phyloP scores from a whole-genome alignment of 1,284 basidiomycete genomes.

The Ustanciosporium gigantosporum region DNA sequence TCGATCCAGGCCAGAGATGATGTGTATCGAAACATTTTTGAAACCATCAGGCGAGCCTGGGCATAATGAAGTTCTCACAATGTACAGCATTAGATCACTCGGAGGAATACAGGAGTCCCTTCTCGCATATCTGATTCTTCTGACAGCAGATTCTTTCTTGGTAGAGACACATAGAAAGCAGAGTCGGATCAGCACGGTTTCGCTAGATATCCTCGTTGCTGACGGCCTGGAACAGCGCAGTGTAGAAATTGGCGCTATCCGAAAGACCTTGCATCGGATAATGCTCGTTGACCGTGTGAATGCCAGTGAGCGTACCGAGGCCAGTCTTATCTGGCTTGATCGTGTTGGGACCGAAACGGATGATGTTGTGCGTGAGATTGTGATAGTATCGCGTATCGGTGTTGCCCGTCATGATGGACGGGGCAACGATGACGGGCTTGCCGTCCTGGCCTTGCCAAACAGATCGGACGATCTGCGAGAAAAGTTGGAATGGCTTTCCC shows the following conservation, averaged over 20 bases:
- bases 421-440: conserved; percentile 64
- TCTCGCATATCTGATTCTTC: too few species aligned
- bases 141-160: too few species aligned
- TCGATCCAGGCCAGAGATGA: conserved; percentile 19
- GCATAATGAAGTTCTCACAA: too few species aligned
- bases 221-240: conserved; percentile 64
- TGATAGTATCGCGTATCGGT: conserved; percentile 64
- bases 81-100: too few species aligned
- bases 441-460: conserved; percentile 62
- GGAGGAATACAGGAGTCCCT: too few species aligned
- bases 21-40: conserved; percentile 15
- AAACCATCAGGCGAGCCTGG: conserved; percentile 11
- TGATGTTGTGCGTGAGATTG: conserved; percentile 66
- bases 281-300: conserved; percentile 74
- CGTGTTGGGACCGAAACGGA: conserved; percentile 64
- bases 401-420: conserved; percentile 67
- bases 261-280: conserved; percentile 61
- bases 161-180: too few species aligned
- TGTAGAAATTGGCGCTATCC: conserved; percentile 64
- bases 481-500: conserved; percentile 64
- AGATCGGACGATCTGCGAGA: conserved; percentile 66
- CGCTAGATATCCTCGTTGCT: conserved; percentile 51
- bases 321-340: conserved; percentile 56
- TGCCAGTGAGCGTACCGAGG: conserved; percentile 62
- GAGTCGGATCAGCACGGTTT: too few species aligned